A percentile compares a stretch with the other conserved stretches of the same genome.
Evolutionary conservation across 1,284 basidiomycete genomes (phyloP).

Genomic region (Sanguinoderma infundibulare): DNA sequence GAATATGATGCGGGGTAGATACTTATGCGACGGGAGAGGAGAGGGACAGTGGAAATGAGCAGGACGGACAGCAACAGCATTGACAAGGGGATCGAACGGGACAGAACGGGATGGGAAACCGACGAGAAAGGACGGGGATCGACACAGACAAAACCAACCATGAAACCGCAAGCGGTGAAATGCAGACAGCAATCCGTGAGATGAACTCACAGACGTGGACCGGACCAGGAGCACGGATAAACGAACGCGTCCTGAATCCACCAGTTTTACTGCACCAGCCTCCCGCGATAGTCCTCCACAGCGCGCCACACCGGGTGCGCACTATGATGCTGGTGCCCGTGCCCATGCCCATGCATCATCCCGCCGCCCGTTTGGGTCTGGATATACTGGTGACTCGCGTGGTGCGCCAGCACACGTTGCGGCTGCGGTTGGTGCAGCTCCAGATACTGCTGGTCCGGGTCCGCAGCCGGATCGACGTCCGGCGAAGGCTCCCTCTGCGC

Average conservation of each 20-base stretch:
- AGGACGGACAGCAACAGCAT: too few relatives aligned
- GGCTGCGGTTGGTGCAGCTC: conserved; percentile 26
- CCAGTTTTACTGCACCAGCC: conserved; percentile 22
- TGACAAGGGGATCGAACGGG: too few relatives aligned
- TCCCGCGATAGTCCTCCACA: conserved; percentile 11
- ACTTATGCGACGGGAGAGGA: not conserved
- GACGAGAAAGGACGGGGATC: too few relatives aligned
- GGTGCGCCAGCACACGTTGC: conserved; percentile 5
- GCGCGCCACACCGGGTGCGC: conserved; percentile 15
- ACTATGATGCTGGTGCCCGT: not conserved
- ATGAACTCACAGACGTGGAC: too few relatives aligned
- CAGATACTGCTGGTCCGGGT: conserved; percentile 11
- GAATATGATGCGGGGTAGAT: not conserved
- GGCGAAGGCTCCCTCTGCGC: conserved; percentile 15
- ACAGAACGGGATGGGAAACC: too few relatives aligned
- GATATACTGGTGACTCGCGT: conserved; percentile 13
- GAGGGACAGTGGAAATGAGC: too few relatives aligned
- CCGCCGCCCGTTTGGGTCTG: conserved; percentile 7
- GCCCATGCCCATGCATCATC: conserved; percentile 8
- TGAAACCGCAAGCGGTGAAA: too few relatives aligned
- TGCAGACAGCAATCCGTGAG: too few relatives aligned
- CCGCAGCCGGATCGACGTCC: conserved; percentile 11
- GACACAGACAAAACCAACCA: too few relatives aligned
- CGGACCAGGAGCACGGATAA: too few relatives aligned
- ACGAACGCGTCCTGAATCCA: too few relatives aligned